A percentile compares a stretch with the other conserved stretches of the same genome.
Evolutionary conservation across 495 filamentous ascomycete species (phyloP).

Genomic region (Cercophora samala): DNA sequence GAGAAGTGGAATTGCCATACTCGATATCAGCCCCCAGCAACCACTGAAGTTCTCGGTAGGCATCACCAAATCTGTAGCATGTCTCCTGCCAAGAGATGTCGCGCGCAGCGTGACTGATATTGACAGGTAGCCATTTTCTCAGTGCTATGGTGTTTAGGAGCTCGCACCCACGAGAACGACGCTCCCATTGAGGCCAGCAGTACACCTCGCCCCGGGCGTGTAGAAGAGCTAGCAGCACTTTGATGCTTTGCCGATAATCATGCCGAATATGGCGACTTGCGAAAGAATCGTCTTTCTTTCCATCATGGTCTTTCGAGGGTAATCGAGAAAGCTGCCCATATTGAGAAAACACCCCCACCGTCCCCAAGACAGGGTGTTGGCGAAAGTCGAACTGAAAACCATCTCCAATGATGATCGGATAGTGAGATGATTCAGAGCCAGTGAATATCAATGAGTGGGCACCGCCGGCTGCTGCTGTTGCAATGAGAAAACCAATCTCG

Average conservation of each 20-base stretch:
- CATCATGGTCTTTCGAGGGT: background rate
- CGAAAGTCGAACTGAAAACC: conserved; percentile 5
- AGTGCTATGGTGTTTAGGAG: too few relatives aligned
- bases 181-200: background rate
- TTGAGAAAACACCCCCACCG: background rate
- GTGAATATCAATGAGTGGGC: background rate
- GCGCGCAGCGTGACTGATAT: too few relatives aligned
- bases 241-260: background rate
- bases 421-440: background rate
- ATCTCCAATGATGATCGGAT: background rate
- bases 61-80: background rate
- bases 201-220: background rate
- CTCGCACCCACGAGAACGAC: background rate
- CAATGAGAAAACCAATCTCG: conserved; percentile 2
- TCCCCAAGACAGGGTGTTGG: conserved; percentile 3
- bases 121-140: too few relatives aligned
- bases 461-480: background rate
- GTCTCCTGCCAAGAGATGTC: background rate
- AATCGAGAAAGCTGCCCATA: background rate
- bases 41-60: background rate
- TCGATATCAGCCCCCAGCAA: background rate
- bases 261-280: background rate
- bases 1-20: background rate
- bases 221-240: background rate
- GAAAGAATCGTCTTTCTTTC: background rate